phyloP scores from a whole-genome alignment of 1,139 yeast genomes.

The Yamadazyma diddensiae region DNA sequence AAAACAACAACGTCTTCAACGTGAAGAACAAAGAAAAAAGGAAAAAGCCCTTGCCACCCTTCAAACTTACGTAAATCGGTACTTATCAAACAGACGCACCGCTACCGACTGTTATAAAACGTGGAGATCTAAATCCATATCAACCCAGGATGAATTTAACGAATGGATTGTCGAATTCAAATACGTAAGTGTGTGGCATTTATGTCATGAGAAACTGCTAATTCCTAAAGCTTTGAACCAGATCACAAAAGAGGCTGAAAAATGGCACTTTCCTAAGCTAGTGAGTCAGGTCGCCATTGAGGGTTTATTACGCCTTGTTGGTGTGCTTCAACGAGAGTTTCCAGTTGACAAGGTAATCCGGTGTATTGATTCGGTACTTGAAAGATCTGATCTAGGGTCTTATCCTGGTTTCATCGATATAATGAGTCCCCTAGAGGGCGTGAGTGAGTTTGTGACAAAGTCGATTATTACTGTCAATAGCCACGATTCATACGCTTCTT shows the following conservation, averaged over 20 bases:
- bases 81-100: conserved; percentile 23
- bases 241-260: background rate
- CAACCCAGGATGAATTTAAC: conserved; percentile 8
- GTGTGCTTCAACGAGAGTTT: background rate
- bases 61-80: conserved; percentile 45
- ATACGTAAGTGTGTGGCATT: conserved; percentile 7
- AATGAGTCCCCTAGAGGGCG: too few relatives aligned
- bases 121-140: conserved; percentile 8
- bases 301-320: background rate
- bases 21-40: conserved; percentile 55
- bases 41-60: conserved; percentile 49
- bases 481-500: conserved; percentile 16
- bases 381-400: too few relatives aligned
- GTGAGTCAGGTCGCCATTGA: background rate
- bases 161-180: conserved; percentile 10
- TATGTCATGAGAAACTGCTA: too few relatives aligned
- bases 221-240: conserved; percentile 1
- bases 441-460: too few relatives aligned
- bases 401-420: too few relatives aligned
- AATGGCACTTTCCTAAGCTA: background rate
- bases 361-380: conserved; percentile 1
- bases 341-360: background rate
- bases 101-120: conserved; percentile 8
- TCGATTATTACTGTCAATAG: conserved; percentile 21
- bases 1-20: conserved; percentile 58